Evolutionary conservation across 768 basidiomycete genomes (phyloP), one percentile per base, ranked within the genome.

Genomic region (Suillus subluteus): DNA sequence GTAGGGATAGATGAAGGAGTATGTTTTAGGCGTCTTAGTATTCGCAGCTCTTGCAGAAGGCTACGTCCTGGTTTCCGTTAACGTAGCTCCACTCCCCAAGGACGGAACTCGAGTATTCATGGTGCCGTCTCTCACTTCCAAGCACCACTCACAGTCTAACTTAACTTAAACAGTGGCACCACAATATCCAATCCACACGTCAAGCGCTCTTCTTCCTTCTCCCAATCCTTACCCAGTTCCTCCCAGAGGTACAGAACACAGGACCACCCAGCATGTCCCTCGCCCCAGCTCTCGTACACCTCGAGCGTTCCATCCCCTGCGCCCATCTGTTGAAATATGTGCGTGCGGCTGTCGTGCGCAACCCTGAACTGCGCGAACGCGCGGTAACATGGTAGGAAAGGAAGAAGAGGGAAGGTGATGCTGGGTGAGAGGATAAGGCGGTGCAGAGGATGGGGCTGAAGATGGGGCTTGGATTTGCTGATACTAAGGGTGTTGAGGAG

Each of bases 181-280:
- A 92, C 73, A 79, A 73, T 35, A 76, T 89, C 44, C 83, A 84
- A 73, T 73, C 81, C 58, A 67, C 77, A 41, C 90, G 91, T n/a
- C 84, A 85, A 63, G 35, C 81, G 2, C 74, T 90, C 63, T 89
- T 92, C 77, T 79, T 91, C 65, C 8, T 82, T 38, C 79, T 92
- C 3, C 88, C 90, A 6, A 68, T 87, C 35, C 43, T 84, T 62
- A 72, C 88, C 12, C 82, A 84, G 72, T 68, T 80, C 61, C 62
- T 81, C 7, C 82, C 48, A 23, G 48, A 50, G 48, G 23, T 23
- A 50, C 48, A 50, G 6, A n/a, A 23, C 6, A 70, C 78, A 67
- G 68, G 73, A 65, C 71, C 73, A 69, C 70, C 80, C 73, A 76
- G 80, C 69, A 48, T 61, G 11, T 50, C 58, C 26, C 73, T 76